Evolutionary conservation across 345 rosid species (phyloP), one percentile per base, ranked within the genome.

Genomic region (Combretum micranthum): DNA sequence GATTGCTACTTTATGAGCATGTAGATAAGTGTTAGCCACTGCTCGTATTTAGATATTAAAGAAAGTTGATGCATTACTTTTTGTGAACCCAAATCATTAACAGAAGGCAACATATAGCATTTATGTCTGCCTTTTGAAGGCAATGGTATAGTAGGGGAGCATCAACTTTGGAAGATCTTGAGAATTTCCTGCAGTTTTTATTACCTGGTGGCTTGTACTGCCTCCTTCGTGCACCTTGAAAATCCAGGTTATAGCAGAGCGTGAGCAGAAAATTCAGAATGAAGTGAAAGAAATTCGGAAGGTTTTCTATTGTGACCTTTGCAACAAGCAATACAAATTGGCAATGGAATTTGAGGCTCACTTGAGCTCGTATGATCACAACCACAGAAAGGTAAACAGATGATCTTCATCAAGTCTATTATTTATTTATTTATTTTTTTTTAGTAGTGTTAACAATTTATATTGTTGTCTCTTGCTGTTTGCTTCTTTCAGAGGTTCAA

Each of bases 211-310:
- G 94, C 85, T 84, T 80, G 92, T 91, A 87, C 95, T 93, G 88
- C 99, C 96, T 71, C 91, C 97, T 89, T 87, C 96, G 84, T 89
- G 82, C 94, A 91, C 86, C 77, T 93, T 93, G 94, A 87, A 85
- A 83, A 93, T 93, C 80, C 99, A 93, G 99, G 99, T 89, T 64
- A 59, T 87, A 78, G 97, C 99, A 72, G 99, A n/a, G n/a, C 91
- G 99, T 54, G 99, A 93, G 90, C 97, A 80, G 77, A 93, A 89
- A 85, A 93, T 93, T 74, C 95, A 87, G 70, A 85, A 77, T 47
- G 96, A 89, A 78, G 97, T 93, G 42, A 85, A 87, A 80, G 99
- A 93, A 66, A 93, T 87, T 56, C 85, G 73, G 13, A 93, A 85
- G 76, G 96, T 87, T 64, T 93, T 93, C 74, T 87, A 64, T 50